These are phyloP conservation scores for Turnera subulata DNA, from an alignment of 345 rosid genomes.

Conservation along the genomic window DNA sequence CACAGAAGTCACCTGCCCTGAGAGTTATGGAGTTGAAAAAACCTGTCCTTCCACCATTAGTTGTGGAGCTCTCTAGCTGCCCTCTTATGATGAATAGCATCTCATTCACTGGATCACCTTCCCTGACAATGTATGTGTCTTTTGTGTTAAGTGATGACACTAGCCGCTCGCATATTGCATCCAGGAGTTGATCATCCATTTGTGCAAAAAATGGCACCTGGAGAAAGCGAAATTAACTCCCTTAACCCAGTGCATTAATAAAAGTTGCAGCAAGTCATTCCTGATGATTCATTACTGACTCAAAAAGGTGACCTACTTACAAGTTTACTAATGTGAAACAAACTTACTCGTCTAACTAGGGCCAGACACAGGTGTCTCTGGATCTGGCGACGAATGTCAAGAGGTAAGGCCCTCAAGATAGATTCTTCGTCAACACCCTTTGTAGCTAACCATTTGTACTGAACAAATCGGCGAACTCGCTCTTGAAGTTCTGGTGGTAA, in stretches of 20 bases:
- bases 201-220: slow-evolving; percentile 86
- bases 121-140: slow-evolving; percentile 54
- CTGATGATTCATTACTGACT: too few relatives aligned
- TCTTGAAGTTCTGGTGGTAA: slow-evolving; percentile 71
- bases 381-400: slow-evolving; percentile 72
- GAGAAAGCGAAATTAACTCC: neutral
- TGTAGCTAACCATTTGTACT: slow-evolving; percentile 77
- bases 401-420: slow-evolving; percentile 61
- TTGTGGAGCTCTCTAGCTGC: slow-evolving; percentile 76
- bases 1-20: slow-evolving; percentile 74
- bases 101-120: slow-evolving; percentile 86
- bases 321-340: too few relatives aligned
- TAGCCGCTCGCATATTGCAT: slow-evolving; percentile 80
- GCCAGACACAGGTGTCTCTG: slow-evolving; percentile 81
- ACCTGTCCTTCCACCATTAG: slow-evolving; percentile 75
- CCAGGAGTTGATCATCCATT: slow-evolving; percentile 83
- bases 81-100: slow-evolving; percentile 94
- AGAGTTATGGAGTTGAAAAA: slow-evolving; percentile 76
- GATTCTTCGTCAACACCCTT: slow-evolving; percentile 84
- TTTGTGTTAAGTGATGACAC: slow-evolving; percentile 70
- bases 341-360: slow-evolving; percentile 77
- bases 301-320: too few relatives aligned
- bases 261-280: too few relatives aligned
- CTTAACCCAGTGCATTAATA: too few relatives aligned
- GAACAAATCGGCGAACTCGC: slow-evolving; percentile 74